Evolutionary conservation across 768 basidiomycete genomes (phyloP).

Genomic region (Mrakia frigida): DNA sequence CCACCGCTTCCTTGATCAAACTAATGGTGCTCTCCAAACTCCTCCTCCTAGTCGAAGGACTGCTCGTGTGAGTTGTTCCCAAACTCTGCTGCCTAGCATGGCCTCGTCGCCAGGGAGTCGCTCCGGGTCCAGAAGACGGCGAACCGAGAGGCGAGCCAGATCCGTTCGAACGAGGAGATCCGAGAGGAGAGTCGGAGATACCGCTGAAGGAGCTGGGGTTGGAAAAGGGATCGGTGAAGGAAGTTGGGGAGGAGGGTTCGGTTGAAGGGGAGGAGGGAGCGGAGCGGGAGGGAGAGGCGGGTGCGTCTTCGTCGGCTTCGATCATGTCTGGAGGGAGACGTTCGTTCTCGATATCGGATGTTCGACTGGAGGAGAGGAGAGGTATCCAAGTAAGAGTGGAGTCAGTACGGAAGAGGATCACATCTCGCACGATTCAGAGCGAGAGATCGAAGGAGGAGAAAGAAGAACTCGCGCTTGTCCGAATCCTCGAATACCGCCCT

Average conservation of each 20-base stretch:
- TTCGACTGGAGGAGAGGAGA: conserved; percentile 56
- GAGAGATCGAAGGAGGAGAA: neutral
- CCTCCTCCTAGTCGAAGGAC: conserved; percentile 80
- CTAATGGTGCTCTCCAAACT: conserved; percentile 93
- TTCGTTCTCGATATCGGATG: conserved; percentile 98
- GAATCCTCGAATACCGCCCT: conserved; percentile 85
- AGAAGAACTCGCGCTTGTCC: conserved; percentile 80
- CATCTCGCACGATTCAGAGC: no score
- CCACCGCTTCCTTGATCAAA: conserved; percentile 87
- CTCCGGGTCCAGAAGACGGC: conserved; percentile 38
- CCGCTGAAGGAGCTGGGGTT: neutral
- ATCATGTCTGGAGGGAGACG: conserved; percentile 92
- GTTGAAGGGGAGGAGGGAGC: conserved; percentile 24
- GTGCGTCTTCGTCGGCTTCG: conserved; percentile 41
- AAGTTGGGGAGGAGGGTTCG: conserved; percentile 39
- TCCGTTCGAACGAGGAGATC: conserved; percentile 41
- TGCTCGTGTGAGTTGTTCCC: conserved; percentile 87
- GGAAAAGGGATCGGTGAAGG: conserved; percentile 19
- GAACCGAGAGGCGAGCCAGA: conserved; percentile 35
- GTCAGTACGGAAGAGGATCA: neutral
- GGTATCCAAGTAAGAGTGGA: neutral
- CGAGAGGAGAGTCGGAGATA: conserved; percentile 24
- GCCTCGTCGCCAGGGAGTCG: conserved; percentile 57
- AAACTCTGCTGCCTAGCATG: conserved; percentile 68
- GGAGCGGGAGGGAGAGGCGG: conserved; percentile 44